Percentiles rank a stretch among this genome's conserved stretches.
These are phyloP conservation scores for Cornus florida DNA, from an alignment of 148 eudicot species.

Conservation along the genomic window DNA sequence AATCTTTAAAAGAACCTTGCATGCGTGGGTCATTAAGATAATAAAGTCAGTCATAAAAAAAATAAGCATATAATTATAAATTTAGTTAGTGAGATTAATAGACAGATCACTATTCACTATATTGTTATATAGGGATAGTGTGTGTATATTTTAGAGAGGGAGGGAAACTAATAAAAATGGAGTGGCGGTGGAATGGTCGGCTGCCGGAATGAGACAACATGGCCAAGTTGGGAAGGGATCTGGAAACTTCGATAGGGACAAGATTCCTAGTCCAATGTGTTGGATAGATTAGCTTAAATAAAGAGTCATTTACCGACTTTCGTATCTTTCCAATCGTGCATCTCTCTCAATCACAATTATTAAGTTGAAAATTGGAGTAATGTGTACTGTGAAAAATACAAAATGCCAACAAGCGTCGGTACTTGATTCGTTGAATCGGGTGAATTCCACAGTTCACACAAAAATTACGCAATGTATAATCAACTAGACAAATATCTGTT, in stretches of 20 bases:
- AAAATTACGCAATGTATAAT: too few species aligned
- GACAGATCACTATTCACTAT: background rate
- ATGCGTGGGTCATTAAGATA: background rate
- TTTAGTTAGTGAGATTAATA: background rate
- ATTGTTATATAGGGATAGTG: background rate
- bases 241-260: background rate
- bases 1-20: background rate
- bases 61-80: background rate
- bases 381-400: too few species aligned
- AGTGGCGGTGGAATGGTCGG: slow-evolving; percentile 11
- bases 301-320: background rate
- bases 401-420: too few species aligned
- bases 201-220: slow-evolving; percentile 5
- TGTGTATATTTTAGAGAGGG: background rate
- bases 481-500: too few species aligned
- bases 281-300: background rate
- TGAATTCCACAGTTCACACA: too few species aligned
- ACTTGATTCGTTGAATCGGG: too few species aligned
- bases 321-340: background rate
- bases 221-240: background rate
- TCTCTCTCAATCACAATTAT: background rate
- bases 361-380: too few species aligned
- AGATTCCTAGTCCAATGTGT: background rate
- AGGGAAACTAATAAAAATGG: background rate
- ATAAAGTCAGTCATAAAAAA: background rate